These are phyloP conservation scores for Camelina sativa DNA, from an alignment of 345 rosid genomes.

Conservation along the genomic window DNA sequence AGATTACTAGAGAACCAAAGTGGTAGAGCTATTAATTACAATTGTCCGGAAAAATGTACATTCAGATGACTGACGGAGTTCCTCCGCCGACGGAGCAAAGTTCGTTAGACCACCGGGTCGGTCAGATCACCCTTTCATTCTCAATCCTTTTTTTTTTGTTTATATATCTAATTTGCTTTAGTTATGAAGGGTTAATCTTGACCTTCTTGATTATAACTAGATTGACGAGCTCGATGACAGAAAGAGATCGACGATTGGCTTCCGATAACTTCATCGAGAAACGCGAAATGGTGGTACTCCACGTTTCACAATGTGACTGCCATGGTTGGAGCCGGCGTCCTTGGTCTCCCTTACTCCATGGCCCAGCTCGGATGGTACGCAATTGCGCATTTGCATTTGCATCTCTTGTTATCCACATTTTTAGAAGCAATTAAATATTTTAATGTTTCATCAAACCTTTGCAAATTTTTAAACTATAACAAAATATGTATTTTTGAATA, in stretches of 20 bases:
- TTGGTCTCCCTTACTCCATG: conserved; percentile 84
- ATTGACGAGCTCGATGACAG: conserved; percentile 44
- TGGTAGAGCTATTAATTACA: neutral
- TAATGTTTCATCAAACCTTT: neutral
- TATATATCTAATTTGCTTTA: neutral
- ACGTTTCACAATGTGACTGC: conserved; percentile 92
- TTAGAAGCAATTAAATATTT: neutral
- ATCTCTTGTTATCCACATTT: neutral
- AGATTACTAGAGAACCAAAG: conserved; percentile 3
- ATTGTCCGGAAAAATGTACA: conserved; percentile 36
- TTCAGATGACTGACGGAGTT: conserved; percentile 40
- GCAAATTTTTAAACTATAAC: neutral
- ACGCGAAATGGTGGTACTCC: conserved; percentile 93
- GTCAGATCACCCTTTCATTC: conserved; percentile 19
- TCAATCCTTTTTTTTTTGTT: too few species aligned
- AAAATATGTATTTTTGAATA: neutral
- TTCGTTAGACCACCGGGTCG: conserved; percentile 38
- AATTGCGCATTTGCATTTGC: neutral
- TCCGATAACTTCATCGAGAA: conserved; percentile 73
- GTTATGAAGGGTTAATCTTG: neutral
- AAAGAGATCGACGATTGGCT: conserved; percentile 79
- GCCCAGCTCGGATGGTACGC: conserved; percentile 78
- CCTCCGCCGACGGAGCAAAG: conserved; percentile 44
- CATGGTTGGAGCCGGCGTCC: conserved; percentile 93
- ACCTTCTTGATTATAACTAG: neutral